Evolutionary conservation across 1,139 yeast genomes (phyloP), one percentile per base, ranked within the genome.

Genomic region (Suhomyces yuchorum): DNA sequence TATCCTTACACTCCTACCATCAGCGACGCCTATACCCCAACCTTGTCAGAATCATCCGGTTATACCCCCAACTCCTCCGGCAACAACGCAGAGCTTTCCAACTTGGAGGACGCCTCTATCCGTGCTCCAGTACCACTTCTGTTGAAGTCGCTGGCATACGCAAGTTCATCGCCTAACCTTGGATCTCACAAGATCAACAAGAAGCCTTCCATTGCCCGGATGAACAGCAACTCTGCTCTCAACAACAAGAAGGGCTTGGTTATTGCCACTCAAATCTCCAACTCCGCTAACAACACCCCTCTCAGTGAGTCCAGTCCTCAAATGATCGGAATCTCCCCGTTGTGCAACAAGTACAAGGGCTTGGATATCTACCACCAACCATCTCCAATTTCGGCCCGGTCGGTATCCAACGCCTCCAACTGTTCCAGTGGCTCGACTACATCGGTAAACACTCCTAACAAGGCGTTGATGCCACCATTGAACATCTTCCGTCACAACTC

Each of bases 401-500:
- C 56, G 3, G 44, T 51, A 11, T 56, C 59, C 24, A 54, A 53
- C 35, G 53, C 53, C 8, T 54, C 57, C 9, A 52, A 51, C 17
- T 49, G 51, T 43, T 50, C 56, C 12, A 49, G 42, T 40, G 42
- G 43, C 17, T 51, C 54, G 14, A 43, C 42, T 11, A 47, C 47
- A 17, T 50, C 55, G 2, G 37, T 40, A 33, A 42, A 46, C 15
- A 51, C 53, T 23, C 49, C 56, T 34, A 49, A 49, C 46, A 50
- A 51, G 34, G 40, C 57, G 3, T 48, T 56, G 42, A 53, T 58
- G 55, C 65, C 66, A 3, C 63, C 65, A 8, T 54, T 61, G 57
- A 63, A 62, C 49, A 55, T 60, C 20, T 63, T 65, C 49, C 66
- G 67, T 41, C 69, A 66, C 50, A 64, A 63, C 47, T 59, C 67